Evolutionary conservation across 148 eudicot species (phyloP).

Genomic region (Rhododendron henanense): DNA sequence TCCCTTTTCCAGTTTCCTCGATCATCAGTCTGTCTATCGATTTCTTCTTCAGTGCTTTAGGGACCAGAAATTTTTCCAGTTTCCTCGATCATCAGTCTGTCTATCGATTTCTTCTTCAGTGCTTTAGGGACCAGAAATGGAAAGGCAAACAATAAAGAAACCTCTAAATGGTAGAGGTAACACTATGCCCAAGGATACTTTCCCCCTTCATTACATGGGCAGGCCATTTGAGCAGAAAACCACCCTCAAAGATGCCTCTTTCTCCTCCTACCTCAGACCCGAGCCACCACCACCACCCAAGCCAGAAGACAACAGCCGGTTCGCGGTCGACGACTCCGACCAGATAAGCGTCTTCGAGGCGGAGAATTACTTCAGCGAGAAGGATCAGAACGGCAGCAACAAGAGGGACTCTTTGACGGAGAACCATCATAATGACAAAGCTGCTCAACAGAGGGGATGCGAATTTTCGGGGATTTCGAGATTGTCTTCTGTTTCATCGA

Average conservation of each 20-base stretch:
- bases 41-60: no score
- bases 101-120: not conserved
- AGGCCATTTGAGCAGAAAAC: constrained; percentile 29
- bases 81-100: not conserved
- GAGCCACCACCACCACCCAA: constrained; percentile 10
- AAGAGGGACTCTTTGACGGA: not conserved
- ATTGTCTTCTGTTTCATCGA: constrained; percentile 50
- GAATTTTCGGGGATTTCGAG: constrained; percentile 29
- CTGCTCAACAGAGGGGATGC: constrained; percentile 1
- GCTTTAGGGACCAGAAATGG: not conserved
- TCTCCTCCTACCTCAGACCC: constrained; percentile 36
- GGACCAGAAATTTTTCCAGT: not conserved
- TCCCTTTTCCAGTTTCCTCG: not conserved
- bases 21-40: not conserved
- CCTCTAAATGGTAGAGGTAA: not conserved
- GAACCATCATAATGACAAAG: not conserved
- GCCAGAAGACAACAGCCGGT: constrained; percentile 1
- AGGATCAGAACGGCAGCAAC: constrained; percentile 16
- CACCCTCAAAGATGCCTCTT: constrained; percentile 27
- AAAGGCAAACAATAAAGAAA: constrained; percentile 13
- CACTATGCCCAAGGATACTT: constrained; percentile 8
- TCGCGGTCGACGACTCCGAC: constrained; percentile 37
- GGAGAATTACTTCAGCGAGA: constrained; percentile 62
- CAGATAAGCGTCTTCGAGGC: constrained; percentile 79
- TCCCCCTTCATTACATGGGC: constrained; percentile 21